A percentile compares a stretch with the other conserved stretches of the same genome.
Evolutionary conservation across 2,329 filamentous ascomycete genomes (phyloP).

Genomic region (Colletotrichum tanaceti): DNA sequence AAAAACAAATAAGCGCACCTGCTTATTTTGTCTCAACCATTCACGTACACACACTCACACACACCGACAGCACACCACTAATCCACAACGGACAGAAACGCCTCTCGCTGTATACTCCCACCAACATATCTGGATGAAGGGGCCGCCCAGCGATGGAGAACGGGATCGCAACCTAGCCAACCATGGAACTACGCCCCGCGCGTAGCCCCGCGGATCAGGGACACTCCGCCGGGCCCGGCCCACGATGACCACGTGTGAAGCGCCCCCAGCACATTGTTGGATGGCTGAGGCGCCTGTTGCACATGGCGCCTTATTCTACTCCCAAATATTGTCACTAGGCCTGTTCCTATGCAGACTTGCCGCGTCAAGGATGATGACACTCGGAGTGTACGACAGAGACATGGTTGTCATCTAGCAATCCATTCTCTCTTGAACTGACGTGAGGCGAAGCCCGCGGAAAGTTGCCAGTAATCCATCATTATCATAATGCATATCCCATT

Average conservation of each 20-base stretch:
- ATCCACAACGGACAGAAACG: not conserved
- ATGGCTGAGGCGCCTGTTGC: not conserved
- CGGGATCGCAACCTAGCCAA: conserved; percentile 16
- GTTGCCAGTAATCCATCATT: not conserved
- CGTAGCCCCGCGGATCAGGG: conserved; percentile 35
- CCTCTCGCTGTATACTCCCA: conserved; percentile 2
- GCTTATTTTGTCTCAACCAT: conserved; percentile 22
- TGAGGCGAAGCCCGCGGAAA: conserved; percentile 1
- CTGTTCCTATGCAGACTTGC: not conserved
- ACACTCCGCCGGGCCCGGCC: conserved; percentile 22
- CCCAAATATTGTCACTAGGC: not conserved
- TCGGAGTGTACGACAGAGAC: not conserved
- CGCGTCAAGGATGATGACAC: too few relatives aligned
- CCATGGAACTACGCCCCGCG: conserved; percentile 26
- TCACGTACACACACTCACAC: not conserved
- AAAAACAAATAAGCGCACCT: conserved; percentile 12
- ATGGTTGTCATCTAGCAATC: not conserved
- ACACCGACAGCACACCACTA: conserved; percentile 3
- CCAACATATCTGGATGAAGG: not conserved
- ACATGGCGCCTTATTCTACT: not conserved
- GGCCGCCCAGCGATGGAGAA: not conserved
- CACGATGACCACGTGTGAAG: conserved; percentile 10
- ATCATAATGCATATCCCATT: not conserved
- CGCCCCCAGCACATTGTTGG: not conserved
- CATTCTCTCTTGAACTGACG: conserved; percentile 2